Conservation (phyloP, 1,284 basidiomycete species). For the Moesziomyces sp. region DNA sequence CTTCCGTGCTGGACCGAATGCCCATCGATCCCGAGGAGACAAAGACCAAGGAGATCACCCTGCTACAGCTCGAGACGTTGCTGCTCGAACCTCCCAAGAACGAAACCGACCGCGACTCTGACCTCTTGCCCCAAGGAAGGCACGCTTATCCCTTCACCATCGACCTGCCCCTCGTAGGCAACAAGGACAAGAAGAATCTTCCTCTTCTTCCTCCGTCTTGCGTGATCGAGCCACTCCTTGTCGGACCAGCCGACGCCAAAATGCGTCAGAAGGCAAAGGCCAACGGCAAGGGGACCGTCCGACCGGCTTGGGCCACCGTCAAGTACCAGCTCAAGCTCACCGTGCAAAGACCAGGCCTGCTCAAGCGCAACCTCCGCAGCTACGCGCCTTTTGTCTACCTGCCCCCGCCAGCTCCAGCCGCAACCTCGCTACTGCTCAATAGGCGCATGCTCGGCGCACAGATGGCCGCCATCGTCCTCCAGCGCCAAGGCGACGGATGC, state of each 20-base stretch:
- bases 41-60: constrained; percentile 35
- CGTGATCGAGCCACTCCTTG: constrained; percentile 39
- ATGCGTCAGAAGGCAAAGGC: constrained; percentile 14
- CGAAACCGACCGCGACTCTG: constrained; percentile 18
- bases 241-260: constrained; percentile 18
- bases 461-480: constrained; percentile 31
- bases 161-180: constrained; percentile 31
- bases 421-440: constrained; percentile 24
- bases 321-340: constrained; percentile 64
- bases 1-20: constrained; percentile 27
- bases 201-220: constrained; percentile 29
- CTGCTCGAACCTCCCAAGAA: constrained; percentile 29
- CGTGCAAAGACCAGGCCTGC: constrained; percentile 54
- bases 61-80: constrained; percentile 50
- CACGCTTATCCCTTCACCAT: constrained; percentile 49
- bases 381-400: constrained; percentile 62
- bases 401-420: constrained; percentile 47
- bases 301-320: constrained; percentile 54
- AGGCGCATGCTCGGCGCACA: constrained; percentile 36
- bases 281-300: constrained; percentile 9
- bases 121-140: constrained; percentile 35
- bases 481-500: constrained; percentile 23
- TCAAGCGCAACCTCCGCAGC: constrained; percentile 56
- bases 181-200: constrained; percentile 24
- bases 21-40: constrained; percentile 32